A percentile compares a stretch with the other conserved stretches of the same genome.
phyloP scores from a whole-genome alignment of 371 early-diverging fungal species.

The Saksenaea oblongispora region DNA sequence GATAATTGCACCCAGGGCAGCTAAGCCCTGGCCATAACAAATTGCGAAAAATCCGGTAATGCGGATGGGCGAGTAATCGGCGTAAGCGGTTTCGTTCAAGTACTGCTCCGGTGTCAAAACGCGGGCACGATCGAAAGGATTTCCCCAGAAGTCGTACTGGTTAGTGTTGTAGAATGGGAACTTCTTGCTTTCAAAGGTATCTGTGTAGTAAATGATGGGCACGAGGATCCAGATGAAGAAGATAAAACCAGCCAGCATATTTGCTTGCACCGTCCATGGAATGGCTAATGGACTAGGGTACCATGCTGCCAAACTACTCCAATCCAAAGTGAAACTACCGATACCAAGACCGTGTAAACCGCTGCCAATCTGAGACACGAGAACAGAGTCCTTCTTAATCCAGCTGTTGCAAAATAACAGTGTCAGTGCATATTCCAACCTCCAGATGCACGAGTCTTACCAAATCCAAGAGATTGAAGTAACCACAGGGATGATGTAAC shows the following conservation, averaged over 20 bases:
- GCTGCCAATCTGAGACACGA: slow-evolving; percentile 56
- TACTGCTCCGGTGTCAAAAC: slow-evolving; percentile 60
- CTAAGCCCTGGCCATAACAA: slow-evolving; percentile 68
- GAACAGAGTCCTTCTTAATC: slow-evolving; percentile 61
- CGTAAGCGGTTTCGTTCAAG: slow-evolving; percentile 64
- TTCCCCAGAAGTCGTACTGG: slow-evolving; percentile 54
- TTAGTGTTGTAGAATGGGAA: slow-evolving; percentile 62
- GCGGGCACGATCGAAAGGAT: slow-evolving; percentile 51
- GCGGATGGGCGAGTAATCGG: slow-evolving; percentile 68
- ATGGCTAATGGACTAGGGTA: slow-evolving; percentile 44
- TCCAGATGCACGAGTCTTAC: too few relatives aligned
- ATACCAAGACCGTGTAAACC: slow-evolving; percentile 61
- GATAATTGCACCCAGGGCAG: slow-evolving; percentile 64
- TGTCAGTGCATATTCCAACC: too few relatives aligned
- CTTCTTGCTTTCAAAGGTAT: slow-evolving; percentile 62
- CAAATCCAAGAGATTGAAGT: slow-evolving; percentile 53
- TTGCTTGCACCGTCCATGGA: slow-evolving; percentile 68
- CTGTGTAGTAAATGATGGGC: slow-evolving; percentile 65
- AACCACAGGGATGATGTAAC: slow-evolving; percentile 57
- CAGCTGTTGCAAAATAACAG: slow-evolving; percentile 34
- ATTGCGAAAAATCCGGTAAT: slow-evolving; percentile 78
- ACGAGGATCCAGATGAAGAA: slow-evolving; percentile 71
- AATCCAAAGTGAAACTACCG: slow-evolving; percentile 62
- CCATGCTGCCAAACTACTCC: slow-evolving; percentile 52
- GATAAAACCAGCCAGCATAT: slow-evolving; percentile 64